Evolutionary conservation across 2,329 filamentous ascomycete genomes (phyloP).

Genomic region (Podosphaera leucotricha): DNA sequence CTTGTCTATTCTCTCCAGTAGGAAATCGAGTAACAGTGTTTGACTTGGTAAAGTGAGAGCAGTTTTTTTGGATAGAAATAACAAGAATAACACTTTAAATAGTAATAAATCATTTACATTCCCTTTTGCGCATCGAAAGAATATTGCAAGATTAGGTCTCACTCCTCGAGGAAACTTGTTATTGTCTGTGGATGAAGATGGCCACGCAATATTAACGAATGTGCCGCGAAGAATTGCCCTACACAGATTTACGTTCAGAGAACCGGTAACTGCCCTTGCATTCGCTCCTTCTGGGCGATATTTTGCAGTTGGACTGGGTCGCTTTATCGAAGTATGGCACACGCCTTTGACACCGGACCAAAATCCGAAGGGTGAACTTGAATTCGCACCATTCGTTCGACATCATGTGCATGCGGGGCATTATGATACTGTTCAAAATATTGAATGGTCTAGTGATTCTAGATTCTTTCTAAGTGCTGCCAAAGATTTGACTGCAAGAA

Average conservation of each 20-base stretch:
- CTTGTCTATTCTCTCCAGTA: constrained; percentile 82
- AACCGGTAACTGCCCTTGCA: constrained; percentile 56
- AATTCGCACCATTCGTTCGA: constrained; percentile 84
- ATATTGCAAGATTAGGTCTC: constrained; percentile 71
- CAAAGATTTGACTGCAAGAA: constrained; percentile 74
- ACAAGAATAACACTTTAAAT: constrained; percentile 3
- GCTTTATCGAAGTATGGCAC: constrained; percentile 86
- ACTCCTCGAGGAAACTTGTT: constrained; percentile 80
- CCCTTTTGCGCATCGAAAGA: constrained; percentile 79
- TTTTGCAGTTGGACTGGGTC: constrained; percentile 72
- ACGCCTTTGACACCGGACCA: constrained; percentile 75
- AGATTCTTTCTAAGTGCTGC: constrained; percentile 83
- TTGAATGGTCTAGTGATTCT: constrained; percentile 92
- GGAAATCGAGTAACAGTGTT: constrained; percentile 92
- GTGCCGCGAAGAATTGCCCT: constrained; percentile 65
- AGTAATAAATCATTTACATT: constrained; percentile 77
- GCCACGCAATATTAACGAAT: constrained; percentile 80
- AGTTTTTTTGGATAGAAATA: background rate
- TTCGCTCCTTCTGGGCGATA: constrained; percentile 81
- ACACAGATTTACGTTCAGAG: constrained; percentile 88
- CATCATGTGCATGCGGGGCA: constrained; percentile 73
- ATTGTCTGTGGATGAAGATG: constrained; percentile 82
- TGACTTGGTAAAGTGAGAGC: constrained; percentile 66
- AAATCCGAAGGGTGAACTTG: constrained; percentile 55
- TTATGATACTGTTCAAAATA: constrained; percentile 63